Base-by-base conservation (phyloP, 2,329 filamentous ascomycete genomes). In the Thermochaetoides dissita region DNA sequence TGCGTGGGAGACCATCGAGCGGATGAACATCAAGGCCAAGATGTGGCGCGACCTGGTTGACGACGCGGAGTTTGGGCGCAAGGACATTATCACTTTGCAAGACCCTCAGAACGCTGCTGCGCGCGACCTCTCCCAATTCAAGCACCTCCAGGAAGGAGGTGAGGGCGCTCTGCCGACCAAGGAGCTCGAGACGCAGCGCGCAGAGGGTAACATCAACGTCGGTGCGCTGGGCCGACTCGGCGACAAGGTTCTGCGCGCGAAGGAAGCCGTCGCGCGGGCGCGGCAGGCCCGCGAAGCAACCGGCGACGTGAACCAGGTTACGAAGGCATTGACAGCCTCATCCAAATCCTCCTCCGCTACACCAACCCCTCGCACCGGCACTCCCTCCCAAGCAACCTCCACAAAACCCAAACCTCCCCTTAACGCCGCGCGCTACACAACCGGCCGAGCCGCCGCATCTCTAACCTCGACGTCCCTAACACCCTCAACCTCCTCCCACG, bases 391-490 rank as follows among this genome's bases (percentile, higher is more conserved):
- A 24, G 59, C 65, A 57, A 68, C 76, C 24, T 66, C 68, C 35
- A 71, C 77, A 38, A 76, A 70, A 55, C 17, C 17, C 17, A 77
- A 74, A 51, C 53, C 71, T 9, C 79, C 84, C 0, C 83, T 86
- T 60, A 96, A 95, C 57, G 84, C 89, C 2, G 89, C 91, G 0
- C 73, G 79, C 40, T 85, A 95, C 60, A 96, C 91, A 0, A 95
- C 85, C 0, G 91, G 91, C 41, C 78, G 77, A 53, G 87, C 91
- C 3, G 91, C 91, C 1, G 89, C 89, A 7, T 94, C 86, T 47
- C 94, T 96, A 61, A 98, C 91, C 7, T 93, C 84, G 52, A 98
- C 91, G 0, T 89, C 91, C 6, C 64, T 98, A 40, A 95, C 89
- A 0, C 88, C 88, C 0, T 84, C 93, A 57, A 98, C 91, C 0